phyloP scores from a whole-genome alignment of 768 basidiomycete genomes.

The Lactarius hatsudake region DNA sequence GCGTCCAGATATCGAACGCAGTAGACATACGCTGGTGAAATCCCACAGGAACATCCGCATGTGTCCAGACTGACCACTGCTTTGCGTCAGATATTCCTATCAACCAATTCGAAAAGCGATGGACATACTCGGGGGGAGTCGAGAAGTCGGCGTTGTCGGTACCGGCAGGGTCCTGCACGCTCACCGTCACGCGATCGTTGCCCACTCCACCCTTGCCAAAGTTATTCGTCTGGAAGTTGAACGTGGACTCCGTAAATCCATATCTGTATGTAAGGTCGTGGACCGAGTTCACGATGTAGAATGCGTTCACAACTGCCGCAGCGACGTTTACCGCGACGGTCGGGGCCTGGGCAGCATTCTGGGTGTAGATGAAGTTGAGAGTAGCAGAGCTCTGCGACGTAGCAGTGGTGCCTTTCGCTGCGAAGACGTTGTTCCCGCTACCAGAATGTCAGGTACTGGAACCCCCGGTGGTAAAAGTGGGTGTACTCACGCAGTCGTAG shows the following conservation, averaged over 20 bases:
- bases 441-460: background rate
- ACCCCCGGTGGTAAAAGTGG: background rate
- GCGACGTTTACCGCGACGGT: constrained; percentile 47
- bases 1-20: constrained; percentile 17
- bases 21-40: constrained; percentile 31
- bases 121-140: constrained; percentile 43
- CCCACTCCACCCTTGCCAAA: constrained; percentile 50
- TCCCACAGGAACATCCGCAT: constrained; percentile 43
- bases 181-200: constrained; percentile 49
- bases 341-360: constrained; percentile 38
- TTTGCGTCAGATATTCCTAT: background rate
- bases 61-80: constrained; percentile 39
- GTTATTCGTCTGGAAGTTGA: constrained; percentile 62
- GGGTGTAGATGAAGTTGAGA: constrained; percentile 43
- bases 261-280: constrained; percentile 53
- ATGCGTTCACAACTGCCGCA: constrained; percentile 54
- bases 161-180: constrained; percentile 49
- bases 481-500: constrained; percentile 31
- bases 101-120: background rate
- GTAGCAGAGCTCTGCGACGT: constrained; percentile 40
- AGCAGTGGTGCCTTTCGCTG: constrained; percentile 33
- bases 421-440: constrained; percentile 41
- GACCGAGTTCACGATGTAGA: constrained; percentile 59
- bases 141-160: constrained; percentile 46
- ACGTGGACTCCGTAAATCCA: constrained; percentile 57